These are phyloP conservation scores for Agroathelia rolfsii DNA, from an alignment of 1,284 basidiomycete genomes.

Conservation along the genomic window DNA sequence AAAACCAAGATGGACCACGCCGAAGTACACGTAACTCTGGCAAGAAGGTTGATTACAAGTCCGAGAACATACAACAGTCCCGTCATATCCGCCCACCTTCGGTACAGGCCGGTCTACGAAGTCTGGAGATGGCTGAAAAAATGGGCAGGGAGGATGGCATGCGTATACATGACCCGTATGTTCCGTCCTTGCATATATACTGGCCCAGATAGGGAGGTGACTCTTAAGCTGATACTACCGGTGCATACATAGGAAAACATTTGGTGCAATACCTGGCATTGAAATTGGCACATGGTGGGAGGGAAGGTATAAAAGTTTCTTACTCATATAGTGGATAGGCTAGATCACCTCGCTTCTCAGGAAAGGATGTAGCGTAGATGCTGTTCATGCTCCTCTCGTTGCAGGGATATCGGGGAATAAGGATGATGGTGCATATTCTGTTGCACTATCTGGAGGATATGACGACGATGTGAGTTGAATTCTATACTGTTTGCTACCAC, in stretches of 20 bases:
- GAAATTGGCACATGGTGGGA: slow-evolving; percentile 77
- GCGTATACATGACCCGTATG: slow-evolving; percentile 57
- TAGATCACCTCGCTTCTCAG: slow-evolving; percentile 20
- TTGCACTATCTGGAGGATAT: slow-evolving; percentile 77
- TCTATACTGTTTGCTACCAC: too few species aligned
- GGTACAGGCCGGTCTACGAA: slow-evolving; percentile 26
- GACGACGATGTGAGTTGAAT: slow-evolving; percentile 80
- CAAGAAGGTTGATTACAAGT: slow-evolving; percentile 45
- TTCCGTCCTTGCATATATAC: slow-evolving; percentile 8
- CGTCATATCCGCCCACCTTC: slow-evolving; percentile 24
- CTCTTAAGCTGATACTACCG: too few species aligned
- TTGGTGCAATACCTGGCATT: slow-evolving; percentile 62
- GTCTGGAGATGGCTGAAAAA: slow-evolving; percentile 25
- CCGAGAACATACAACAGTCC: slow-evolving; percentile 26
- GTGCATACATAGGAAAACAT: slow-evolving; percentile 39
- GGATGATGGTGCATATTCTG: slow-evolving; percentile 66
- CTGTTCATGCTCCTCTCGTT: slow-evolving; percentile 74
- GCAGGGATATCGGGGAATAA: slow-evolving; percentile 62
- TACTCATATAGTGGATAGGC: neutral
- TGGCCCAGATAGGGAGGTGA: slow-evolving; percentile 24
- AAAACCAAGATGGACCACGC: slow-evolving; percentile 25
- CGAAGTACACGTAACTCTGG: slow-evolving; percentile 57
- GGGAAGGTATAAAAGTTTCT: slow-evolving; percentile 28
- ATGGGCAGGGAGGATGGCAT: slow-evolving; percentile 28
- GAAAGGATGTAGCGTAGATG: slow-evolving; percentile 56